phyloP scores from a whole-genome alignment of 441 rosid genomes.

The Gossypium schwendimanii region DNA sequence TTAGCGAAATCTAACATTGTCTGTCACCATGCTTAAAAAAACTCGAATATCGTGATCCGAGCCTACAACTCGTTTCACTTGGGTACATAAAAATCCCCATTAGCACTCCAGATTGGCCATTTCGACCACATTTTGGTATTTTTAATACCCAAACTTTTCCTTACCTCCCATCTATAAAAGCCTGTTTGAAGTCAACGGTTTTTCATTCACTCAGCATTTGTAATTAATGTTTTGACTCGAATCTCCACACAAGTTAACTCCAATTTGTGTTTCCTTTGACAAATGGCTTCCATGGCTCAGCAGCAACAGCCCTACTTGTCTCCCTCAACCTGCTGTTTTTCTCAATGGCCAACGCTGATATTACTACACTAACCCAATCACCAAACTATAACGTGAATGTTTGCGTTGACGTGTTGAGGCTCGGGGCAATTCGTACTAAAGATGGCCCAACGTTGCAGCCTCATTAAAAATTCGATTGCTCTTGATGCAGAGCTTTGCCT shows the following conservation, averaged over 20 bases:
- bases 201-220: neutral
- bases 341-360: constrained; percentile 24
- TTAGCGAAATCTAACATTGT: neutral
- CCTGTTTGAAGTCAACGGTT: neutral
- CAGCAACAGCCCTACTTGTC: constrained; percentile 28
- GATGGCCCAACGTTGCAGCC: constrained; percentile 38
- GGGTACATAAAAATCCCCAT: too few relatives aligned
- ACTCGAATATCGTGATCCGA: neutral
- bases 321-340: constrained; percentile 42
- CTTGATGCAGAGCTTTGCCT: constrained; percentile 57
- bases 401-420: neutral
- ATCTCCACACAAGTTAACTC: neutral
- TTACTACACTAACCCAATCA: neutral
- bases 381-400: neutral
- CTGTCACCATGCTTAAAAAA: neutral
- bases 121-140: neutral
- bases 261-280: neutral
- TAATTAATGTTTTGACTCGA: neutral
- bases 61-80: neutral
- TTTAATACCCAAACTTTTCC: neutral
- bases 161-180: constrained; percentile 16
- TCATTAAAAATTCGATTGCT: constrained; percentile 35
- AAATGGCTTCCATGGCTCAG: constrained; percentile 41
- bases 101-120: neutral
- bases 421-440: neutral